Evolutionary conservation across 345 rosid genomes (phyloP), one percentile per base, ranked within the genome.

Genomic region (Hypericum androsaemum): DNA sequence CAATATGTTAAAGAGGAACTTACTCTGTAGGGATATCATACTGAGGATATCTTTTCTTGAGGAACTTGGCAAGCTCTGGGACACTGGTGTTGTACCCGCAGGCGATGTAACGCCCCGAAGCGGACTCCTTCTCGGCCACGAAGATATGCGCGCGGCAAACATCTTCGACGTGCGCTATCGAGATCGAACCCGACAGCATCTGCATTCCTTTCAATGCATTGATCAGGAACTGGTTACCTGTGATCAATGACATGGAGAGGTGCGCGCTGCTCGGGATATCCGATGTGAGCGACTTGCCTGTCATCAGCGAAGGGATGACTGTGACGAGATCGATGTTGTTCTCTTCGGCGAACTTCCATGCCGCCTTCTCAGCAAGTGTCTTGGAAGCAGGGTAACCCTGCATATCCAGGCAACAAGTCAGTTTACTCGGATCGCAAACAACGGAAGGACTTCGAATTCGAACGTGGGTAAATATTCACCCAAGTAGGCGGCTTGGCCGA

Each of bases 331-430:
- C 67, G 8, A 88, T 85, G 38, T 75, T 72, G 52, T 88, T 75
- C 55, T 88, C 89, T 53, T 73, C 17, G 0, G 94, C 84, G 40
- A 78, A 82, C 48, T 76, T 68, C 76, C 72, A 80, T 10, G 98
- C 96, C 64, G 64, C 76, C 74, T 75, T 79, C 67, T 90, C 98
- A 5, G 96, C 84, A 44, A 88, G 51, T 9, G 72, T 58, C 78
- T 90, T 90, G 28, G 98, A 90, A 10, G 37, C 61, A 43, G 80
- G 65, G 61, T 90, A 90, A 7, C 89, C 98, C 95, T 90, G 76
- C 71, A 75, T 53, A 41, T 41, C 12, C 41, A 38, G 32, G 32
- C 39, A 59, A 17, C 16, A 12, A 4, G 16, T 22, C 32, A 22
- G 32, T 22, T 22, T 22, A 22, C 32, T 22, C 32, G 32, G 14